Base-by-base conservation (phyloP, 208 protist genomes). In the Leishmania martiniquensis region DNA sequence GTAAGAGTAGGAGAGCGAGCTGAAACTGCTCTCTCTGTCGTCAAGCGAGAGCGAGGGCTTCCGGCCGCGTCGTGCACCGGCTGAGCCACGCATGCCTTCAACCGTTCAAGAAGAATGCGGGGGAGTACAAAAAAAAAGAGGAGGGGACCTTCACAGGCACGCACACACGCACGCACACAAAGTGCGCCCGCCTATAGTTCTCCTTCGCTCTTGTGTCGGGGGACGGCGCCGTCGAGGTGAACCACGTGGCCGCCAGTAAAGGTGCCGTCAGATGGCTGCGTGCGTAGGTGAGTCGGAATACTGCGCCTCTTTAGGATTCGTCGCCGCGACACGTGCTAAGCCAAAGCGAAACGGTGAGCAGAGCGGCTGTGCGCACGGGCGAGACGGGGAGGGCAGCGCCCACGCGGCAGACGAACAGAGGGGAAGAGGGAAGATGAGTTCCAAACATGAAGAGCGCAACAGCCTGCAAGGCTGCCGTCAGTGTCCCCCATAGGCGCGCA, bases 1-100 rank as follows among this genome's bases (percentile, higher is more conserved):
- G 45, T 76, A 82, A 49, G 66, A 72, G 72, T 77, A 80, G 29
- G 80, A 84, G 32, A 75, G 76, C 29, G 67, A 79, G 13, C 65
- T 70, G 15, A 57, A 68, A 45, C 57, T 66, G 63, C 62, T 77
- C 22, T 25, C 47, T 44, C 72, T 77, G 72, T 37, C 78, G 34
- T 73, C 63, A 17, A 59, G 51, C 2, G 60, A 55, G 15, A 5
- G 47, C 9, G 57, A 60, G 22, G 71, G 42, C 52, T 32, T 52
- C 4, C 78, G 72, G 22, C 5, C 65, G 54, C n/a, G 65, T 22
- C 25, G n/a, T 12, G 42, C 57, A 42, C 54, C n/a, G 34, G 45
- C 44, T 22, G 45, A 44, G 7, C 45, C 72, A 52, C 72, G 60
- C 78, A 82, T 82, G 7, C 9, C n/a, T 32, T 29, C n/a, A 44